A percentile compares a stretch with the other conserved stretches of the same genome.
Conservation (phyloP, 2,329 filamentous ascomycete species). For the Colletotrichum tamarilloi region DNA sequence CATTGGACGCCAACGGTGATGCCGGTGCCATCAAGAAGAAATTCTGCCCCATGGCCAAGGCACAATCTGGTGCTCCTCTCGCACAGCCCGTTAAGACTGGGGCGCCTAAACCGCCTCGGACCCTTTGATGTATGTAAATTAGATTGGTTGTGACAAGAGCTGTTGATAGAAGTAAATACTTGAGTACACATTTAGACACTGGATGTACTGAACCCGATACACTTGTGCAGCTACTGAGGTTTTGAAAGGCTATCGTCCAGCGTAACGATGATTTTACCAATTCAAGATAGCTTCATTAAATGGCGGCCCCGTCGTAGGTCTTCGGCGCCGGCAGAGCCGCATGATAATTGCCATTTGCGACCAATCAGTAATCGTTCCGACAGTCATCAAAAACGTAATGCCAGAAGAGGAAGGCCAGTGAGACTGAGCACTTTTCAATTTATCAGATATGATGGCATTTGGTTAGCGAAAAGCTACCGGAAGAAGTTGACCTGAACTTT, state of each 20-base stretch:
- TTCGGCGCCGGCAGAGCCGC: not conserved
- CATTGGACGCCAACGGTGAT: not conserved
- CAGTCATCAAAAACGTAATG: not conserved
- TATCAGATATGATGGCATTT: not conserved
- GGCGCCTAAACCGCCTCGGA: not conserved
- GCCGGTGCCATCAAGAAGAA: constrained; percentile 25
- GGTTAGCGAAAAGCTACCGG: not conserved
- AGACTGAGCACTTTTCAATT: not conserved
- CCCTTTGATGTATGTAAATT: not conserved
- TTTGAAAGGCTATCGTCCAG: not conserved
- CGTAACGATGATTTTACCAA: not conserved
- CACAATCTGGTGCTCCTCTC: not conserved
- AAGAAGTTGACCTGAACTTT: not conserved
- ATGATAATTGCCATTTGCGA: not conserved
- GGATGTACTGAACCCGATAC: not conserved
- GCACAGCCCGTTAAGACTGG: not conserved
- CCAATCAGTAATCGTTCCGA: not conserved
- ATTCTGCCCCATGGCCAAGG: constrained; percentile 19
- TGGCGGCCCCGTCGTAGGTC: not conserved
- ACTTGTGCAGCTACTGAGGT: not conserved
- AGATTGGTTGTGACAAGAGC: not conserved
- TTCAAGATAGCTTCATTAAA: not conserved
- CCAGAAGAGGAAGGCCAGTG: not conserved
- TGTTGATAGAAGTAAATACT: too few species aligned
- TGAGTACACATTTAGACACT: not conserved